Evolutionary conservation across 306 rosid genomes (phyloP).

Genomic region (Cercis canadensis): DNA sequence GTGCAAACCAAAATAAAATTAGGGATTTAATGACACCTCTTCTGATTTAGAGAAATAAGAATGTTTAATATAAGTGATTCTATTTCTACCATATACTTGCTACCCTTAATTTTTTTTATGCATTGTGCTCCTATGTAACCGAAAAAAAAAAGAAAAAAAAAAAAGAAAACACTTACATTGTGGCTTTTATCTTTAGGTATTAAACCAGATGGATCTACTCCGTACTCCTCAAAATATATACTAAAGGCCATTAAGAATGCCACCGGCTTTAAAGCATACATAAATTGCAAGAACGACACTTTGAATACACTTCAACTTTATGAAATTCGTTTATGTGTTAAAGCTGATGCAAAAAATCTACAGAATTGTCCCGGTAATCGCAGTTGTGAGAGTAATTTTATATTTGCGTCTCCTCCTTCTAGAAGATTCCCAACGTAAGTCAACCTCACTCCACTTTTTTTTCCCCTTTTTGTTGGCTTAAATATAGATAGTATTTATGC

Average conservation of each 20-base stretch:
- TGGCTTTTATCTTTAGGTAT: neutral
- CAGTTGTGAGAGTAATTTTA: neutral
- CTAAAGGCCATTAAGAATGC: neutral
- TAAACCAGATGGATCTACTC: neutral
- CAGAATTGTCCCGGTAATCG: neutral
- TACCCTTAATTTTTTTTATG: too few relatives aligned
- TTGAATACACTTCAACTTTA: neutral
- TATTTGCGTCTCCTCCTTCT: neutral
- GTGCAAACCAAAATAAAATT: too few relatives aligned
- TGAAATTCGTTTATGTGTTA: neutral
- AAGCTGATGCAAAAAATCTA: neutral
- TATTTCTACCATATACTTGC: too few relatives aligned
- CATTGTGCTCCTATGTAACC: too few relatives aligned
- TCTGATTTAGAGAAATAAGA: too few relatives aligned
- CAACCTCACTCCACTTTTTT: neutral
- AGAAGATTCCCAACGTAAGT: neutral
- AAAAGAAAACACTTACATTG: too few relatives aligned
- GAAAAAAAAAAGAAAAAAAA: too few relatives aligned
- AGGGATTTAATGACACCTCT: too few relatives aligned
- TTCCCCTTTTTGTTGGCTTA: too few relatives aligned
- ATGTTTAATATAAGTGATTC: too few relatives aligned
- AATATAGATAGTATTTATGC: too few relatives aligned
- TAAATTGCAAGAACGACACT: neutral
- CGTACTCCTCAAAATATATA: neutral
- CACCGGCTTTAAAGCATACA: neutral